Conservation (phyloP, 2,329 filamentous ascomycete genomes). For the Alternaria burnsii region DNA sequence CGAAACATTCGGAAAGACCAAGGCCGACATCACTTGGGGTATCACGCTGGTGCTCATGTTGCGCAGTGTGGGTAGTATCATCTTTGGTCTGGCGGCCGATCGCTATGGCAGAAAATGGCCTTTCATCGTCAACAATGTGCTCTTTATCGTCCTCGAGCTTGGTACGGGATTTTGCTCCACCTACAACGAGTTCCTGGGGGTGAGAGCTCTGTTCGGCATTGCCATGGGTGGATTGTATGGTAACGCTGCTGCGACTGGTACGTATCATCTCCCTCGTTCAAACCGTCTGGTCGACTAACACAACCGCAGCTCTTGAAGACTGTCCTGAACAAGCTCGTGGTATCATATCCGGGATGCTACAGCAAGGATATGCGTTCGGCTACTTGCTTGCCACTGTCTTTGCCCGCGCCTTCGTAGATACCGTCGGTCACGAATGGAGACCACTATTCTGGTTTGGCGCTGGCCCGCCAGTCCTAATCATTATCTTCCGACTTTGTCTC, state of each 20-base stretch:
- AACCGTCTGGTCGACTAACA: not conserved
- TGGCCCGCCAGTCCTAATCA: conserved; percentile 80
- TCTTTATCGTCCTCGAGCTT: conserved; percentile 69
- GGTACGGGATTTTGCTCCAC: conserved; percentile 67
- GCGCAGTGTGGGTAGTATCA: conserved; percentile 65
- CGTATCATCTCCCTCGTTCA: not conserved
- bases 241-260: conserved; percentile 65
- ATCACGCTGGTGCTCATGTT: conserved; percentile 63
- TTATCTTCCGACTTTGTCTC: conserved; percentile 77
- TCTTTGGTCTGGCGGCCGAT: conserved; percentile 64
- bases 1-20: conserved; percentile 61
- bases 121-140: conserved; percentile 67
- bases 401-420: conserved; percentile 71
- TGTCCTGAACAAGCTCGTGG: conserved; percentile 67
- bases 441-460: conserved; percentile 91
- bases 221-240: conserved; percentile 72
- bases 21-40: conserved; percentile 68
- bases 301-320: conserved; percentile 63
- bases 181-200: conserved; percentile 66
- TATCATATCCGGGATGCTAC: conserved; percentile 68
- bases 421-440: conserved; percentile 81
- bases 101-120: conserved; percentile 65
- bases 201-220: conserved; percentile 68
- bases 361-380: conserved; percentile 71
- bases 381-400: conserved; percentile 69